Evolutionary conservation across 495 filamentous ascomycete species (phyloP), one percentile per base, ranked within the genome.

Genomic region (Penicillium bovifimosum): DNA sequence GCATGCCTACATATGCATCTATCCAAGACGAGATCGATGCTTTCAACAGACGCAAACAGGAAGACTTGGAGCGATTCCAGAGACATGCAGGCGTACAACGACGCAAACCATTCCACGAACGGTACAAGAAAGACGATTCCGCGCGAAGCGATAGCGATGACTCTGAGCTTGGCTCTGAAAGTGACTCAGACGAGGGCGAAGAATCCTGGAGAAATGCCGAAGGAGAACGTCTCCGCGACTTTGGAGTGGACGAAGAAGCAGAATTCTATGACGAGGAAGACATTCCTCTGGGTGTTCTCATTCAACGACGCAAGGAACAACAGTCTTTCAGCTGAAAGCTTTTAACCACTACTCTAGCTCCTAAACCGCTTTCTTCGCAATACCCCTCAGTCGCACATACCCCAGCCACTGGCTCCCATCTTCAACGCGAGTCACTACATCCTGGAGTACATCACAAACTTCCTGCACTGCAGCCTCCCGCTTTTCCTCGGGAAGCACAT

Each of bases 151-250:
- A 76, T 0, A 59, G 53, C n/a, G 67, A 72, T 17, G 68, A 67
- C 14, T 45, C 54, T 13, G 49, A 54, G 11, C 41, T 52, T 6
- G 50, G 48, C 6, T 60, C 69, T 53, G 67, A 60, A 1, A 59
- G 66, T 41, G 62, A 68, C 6, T 61, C 64, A 0, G 66, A 70
- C 42, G 72, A 75, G 45, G 79, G 81, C 7, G 80, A 83, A 58
- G 80, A 84, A 54, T 77, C 70, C 6, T 97, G 93, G 93, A 80
- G 75, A 5, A 92, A 96, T 56, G 78, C 83, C 0, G 91, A 96
- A 36, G 93, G 93, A 4, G 91, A 96, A 58, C 75, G 83, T 8
- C 74, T 97, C 31, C 76, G 83, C 38, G 93, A 98, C 63, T 98
- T 90, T 66, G 93, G 93, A 2, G 88, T 96, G 0, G 91, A 96